phyloP scores from a whole-genome alignment of 345 rosid species.

The Odontarrhena argentea region DNA sequence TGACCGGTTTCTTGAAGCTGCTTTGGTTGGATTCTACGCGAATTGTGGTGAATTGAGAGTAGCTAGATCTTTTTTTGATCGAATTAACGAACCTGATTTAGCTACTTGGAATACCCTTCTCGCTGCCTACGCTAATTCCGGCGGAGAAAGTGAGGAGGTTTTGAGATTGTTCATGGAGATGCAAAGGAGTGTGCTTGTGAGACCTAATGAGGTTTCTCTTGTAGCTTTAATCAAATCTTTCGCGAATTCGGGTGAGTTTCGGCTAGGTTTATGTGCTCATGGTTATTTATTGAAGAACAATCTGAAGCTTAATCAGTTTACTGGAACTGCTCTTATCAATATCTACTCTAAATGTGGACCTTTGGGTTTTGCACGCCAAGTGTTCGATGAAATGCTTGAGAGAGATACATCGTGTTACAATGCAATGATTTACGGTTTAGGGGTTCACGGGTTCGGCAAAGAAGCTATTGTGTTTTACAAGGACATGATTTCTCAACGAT shows the following conservation, averaged over 20 bases:
- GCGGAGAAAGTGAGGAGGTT: constrained; percentile 30
- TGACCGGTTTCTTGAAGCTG: constrained; percentile 58
- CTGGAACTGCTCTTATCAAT: constrained; percentile 54
- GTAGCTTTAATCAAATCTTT: constrained; percentile 62
- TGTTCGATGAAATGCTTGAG: constrained; percentile 54
- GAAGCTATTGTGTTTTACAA: constrained; percentile 48
- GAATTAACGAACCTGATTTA: constrained; percentile 58
- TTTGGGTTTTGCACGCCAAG: constrained; percentile 43
- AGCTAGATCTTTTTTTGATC: constrained; percentile 57
- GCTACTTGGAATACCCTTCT: constrained; percentile 66
- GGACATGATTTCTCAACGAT: constrained; percentile 43
- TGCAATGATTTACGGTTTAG: constrained; percentile 65
- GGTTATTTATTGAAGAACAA: constrained; percentile 47
- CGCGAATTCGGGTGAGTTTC: constrained; percentile 55
- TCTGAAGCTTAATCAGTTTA: constrained; percentile 51
- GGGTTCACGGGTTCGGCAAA: constrained; percentile 53
- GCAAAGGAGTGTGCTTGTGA: constrained; percentile 44
- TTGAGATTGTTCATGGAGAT: constrained; percentile 50
- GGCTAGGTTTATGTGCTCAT: constrained; percentile 62
- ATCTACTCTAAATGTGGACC: constrained; percentile 56
- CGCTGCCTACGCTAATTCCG: constrained; percentile 51
- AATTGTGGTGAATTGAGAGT: constrained; percentile 48
- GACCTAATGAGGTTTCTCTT: constrained; percentile 64
- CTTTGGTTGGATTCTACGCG: constrained; percentile 60
- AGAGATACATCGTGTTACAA: constrained; percentile 55